Evolutionary conservation across 306 rosid genomes (phyloP), one percentile per base, ranked within the genome.

Genomic region (Arachis hypogaea): DNA sequence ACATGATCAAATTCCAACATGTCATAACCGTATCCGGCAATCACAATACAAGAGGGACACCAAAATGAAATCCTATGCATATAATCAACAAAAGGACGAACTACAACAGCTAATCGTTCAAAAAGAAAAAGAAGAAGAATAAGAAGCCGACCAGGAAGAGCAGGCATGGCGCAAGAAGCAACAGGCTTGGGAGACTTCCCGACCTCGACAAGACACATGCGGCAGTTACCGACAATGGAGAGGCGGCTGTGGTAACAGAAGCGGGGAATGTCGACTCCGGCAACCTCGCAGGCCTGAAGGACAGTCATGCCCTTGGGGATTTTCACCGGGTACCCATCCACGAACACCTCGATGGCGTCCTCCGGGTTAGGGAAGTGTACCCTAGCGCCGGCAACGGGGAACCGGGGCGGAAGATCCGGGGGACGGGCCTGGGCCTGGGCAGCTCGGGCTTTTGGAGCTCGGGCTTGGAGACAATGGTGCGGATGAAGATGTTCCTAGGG

Each of bases 101-200:
- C 22, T 38, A 59, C 18, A 60, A 65, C 29, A 58, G 33, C 22
- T 8, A 59, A 14, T 5, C 28, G 14, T 56, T 11, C 11, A 59
- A n/a, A 12, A n/a, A 33, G 9, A 11, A 10, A 0, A 38, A 54
- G 7, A 62, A 4, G 7, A 42, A 38, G 0, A 11, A 4, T 3
- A 44, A 11, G 60, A 46, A 58, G 30, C 74, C 45, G 28, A 93
- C 98, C 97, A 71, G 99, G 99, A 74, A 94, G 97, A 59, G 99
- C 99, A n/a, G 99, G 99, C 99, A 94, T 94, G 86, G 99, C 99
- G 50, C 99, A 94, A 61, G 99, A 94, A 59, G 99, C 99, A 54
- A 94, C 99, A 38, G 99, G 99, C 84, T 94, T 94, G 41, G 99
- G 99, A 1, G 99, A 92, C 83, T 94, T 94, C 96, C 92, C 99